Conservation (phyloP, 768 basidiomycete genomes). For the Trametes coccinea region DNA sequence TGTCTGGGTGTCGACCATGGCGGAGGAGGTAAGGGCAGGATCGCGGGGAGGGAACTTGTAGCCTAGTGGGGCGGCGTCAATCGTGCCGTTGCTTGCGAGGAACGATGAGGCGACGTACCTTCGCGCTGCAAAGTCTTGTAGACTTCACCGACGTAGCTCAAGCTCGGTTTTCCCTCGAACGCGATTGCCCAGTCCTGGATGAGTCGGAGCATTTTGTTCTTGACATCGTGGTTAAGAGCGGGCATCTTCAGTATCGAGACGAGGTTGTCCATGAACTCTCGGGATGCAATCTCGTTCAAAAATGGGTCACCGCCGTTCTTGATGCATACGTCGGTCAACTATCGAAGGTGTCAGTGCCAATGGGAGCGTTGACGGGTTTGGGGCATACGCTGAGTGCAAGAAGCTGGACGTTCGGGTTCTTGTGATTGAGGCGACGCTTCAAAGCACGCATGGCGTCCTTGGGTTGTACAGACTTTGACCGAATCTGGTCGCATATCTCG, state of each 20-base stretch:
- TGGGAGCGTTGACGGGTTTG: not conserved
- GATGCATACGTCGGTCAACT: constrained; percentile 89
- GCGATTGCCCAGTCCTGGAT: constrained; percentile 95
- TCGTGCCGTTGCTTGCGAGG: not conserved
- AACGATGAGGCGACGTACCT: constrained; percentile 49
- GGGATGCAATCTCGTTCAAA: constrained; percentile 76
- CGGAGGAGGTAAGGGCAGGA: constrained; percentile 63
- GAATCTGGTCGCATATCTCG: constrained; percentile 96
- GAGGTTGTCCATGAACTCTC: constrained; percentile 93
- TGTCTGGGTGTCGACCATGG: constrained; percentile 87
- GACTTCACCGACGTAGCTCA: constrained; percentile 75
- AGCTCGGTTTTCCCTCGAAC: constrained; percentile 75
- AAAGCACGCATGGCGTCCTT: constrained; percentile 88
- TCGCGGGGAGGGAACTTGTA: constrained; percentile 85
- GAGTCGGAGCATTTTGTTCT: constrained; percentile 69
- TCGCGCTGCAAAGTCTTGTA: constrained; percentile 76
- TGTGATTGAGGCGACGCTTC: constrained; percentile 84
- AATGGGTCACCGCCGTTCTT: constrained; percentile 98
- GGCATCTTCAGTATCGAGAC: constrained; percentile 85
- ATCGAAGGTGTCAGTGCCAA: constrained; percentile 11
- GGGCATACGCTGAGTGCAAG: constrained; percentile 77
- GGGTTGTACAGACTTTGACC: constrained; percentile 83
- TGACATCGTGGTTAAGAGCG: constrained; percentile 77
- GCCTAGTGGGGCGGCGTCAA: constrained; percentile 44
- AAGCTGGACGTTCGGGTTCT: constrained; percentile 95